Evolutionary conservation across 192 early-diverging fungal species (phyloP), one percentile per base, ranked within the genome.

Genomic region (Podila epigama): DNA sequence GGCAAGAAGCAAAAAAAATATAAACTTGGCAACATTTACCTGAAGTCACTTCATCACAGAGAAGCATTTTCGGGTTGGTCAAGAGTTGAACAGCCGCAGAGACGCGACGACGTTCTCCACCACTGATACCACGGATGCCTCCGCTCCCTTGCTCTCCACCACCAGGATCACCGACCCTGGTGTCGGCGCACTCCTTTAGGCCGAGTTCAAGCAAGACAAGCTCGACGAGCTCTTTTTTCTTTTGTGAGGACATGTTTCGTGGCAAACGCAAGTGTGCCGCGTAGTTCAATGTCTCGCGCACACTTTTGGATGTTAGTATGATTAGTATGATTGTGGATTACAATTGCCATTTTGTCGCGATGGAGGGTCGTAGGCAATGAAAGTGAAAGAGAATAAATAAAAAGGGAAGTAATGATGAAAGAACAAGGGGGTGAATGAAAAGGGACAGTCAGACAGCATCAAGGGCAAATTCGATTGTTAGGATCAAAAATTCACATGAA

Each of bases 281-380:
- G 65, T 94, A 95, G 34, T 79, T 58, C 28, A 96, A 77, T 0
- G 89, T 92, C 73, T 96, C 93, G 16, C 89, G 81, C 8, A 96
- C 94, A 20, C 93, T 95, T 58, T 91, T 31, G 86, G 66, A 22
- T 48, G 44, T 48, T 48, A 9, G 5, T 22, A 22, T 18, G n/a
- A n/a, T 44, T n/a, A n/a, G 41, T n/a, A 9, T 9, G 40, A 4
- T 12, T 0, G 4, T 13, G 41, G 15, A n/a, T 15, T 44, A 44
- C 13, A 41, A n/a, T n/a, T n/a, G n/a, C n/a, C n/a, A n/a, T n/a
- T n/a, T n/a, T n/a, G n/a, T n/a, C n/a, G 40, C 11, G 40, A 41
- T 5, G 25, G 44, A 5, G 1, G 25, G 44, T 1, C 16, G 44
- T 2, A 15, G n/a, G 4, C 44, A 4, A 41, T n/a, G n/a, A n/a